These are phyloP conservation scores for Tuber melanosporum DNA, from an alignment of 495 filamentous ascomycete species.

Conservation along the genomic window DNA sequence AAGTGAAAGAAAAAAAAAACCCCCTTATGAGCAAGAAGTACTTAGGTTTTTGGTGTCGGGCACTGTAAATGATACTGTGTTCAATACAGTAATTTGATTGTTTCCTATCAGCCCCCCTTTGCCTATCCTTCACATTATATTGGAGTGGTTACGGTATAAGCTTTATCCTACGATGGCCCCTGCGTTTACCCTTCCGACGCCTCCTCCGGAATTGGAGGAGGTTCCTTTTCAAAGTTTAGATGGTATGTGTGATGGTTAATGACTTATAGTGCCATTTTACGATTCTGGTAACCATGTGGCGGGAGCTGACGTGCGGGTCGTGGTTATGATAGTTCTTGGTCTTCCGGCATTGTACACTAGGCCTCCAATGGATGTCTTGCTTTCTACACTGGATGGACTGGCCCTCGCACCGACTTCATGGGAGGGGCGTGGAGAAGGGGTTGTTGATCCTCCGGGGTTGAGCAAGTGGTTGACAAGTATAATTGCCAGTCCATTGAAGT, in stretches of 20 bases:
- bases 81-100: background rate
- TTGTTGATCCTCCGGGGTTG: conserved; percentile 8
- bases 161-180: conserved; percentile 19
- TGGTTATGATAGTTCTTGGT: conserved; percentile 44
- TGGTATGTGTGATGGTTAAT: conserved; percentile 3
- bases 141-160: background rate
- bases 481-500: conserved; percentile 64
- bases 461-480: conserved; percentile 57
- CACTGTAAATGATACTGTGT: background rate
- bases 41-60: background rate
- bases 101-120: background rate
- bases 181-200: conserved; percentile 17
- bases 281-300: background rate
- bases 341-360: conserved; percentile 48
- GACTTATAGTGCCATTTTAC: background rate
- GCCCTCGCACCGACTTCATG: conserved; percentile 46
- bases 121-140: background rate
- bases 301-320: conserved; percentile 5
- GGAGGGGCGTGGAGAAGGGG: conserved; percentile 25
- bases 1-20: background rate
- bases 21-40: too few relatives aligned
- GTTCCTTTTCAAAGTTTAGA: conserved; percentile 5
- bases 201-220: conserved; percentile 11
- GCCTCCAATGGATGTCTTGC: conserved; percentile 43
- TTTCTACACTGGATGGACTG: conserved; percentile 43